Base-by-base conservation (phyloP, 2,329 filamentous ascomycete genomes). In the Exophiala dermatitidis region DNA sequence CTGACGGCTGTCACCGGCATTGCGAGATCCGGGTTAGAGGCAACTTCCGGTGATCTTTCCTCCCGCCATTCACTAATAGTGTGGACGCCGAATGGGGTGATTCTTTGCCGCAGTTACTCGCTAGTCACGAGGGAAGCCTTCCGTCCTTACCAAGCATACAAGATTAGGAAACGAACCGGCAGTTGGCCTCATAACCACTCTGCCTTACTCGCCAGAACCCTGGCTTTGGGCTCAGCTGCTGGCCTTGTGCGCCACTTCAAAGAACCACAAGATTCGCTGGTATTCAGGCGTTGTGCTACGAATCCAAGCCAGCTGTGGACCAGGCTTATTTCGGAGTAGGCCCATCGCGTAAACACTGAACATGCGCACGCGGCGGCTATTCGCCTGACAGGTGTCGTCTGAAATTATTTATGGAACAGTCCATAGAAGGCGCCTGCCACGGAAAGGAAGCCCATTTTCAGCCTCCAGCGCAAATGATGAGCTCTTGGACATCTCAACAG, bases 331-430 rank as follows among this genome's bases (percentile, higher is more conserved):
- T 28, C 33, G 28, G 19, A 29, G 31, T 5, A 32, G 34, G 46
- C 36, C 46, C 31, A 31, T 31, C 26, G 29, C 46, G 29, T 42
- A 12, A 41, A 42, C 26, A 30, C 19, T 28, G 28, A 29, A 38
- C 38, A 41, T 3, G 33, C 47, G 47, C 51, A 54, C 41, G 48
- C 53, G 19, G 46, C 48, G 55, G 48, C 34, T 31, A 47, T 36
- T 57, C 48, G 36, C 31, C 48, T 52, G 38, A 48, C 44, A 53
- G 45, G 31, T 44, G 48, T 50, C 45, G 44, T 29, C 10, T 32
- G 28, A 50, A 9, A 54, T 57, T 57, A 53, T 57, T 57, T 57
- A 57, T 57, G 54, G 50, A 53, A 53, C 33, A 19, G 10, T 12
- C 36, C 7, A 31, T 30, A 43, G 37, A 46, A 50, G 28, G 34